phyloP scores from a whole-genome alignment of 805 yeast species.

The Torulaspora quercuum region DNA sequence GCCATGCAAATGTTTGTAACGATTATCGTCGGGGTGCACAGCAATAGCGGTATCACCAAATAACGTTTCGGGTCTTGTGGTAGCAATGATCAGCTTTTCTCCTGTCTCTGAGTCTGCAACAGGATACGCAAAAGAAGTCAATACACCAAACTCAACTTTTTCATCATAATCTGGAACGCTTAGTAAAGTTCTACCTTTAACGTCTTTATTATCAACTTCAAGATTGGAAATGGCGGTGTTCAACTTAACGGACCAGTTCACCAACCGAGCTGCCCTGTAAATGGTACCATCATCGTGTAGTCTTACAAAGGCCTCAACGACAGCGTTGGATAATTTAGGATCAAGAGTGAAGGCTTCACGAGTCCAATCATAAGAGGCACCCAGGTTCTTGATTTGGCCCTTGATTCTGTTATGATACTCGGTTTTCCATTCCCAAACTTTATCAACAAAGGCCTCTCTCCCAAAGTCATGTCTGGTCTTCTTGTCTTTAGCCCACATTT shows the following conservation, averaged over 20 bases:
- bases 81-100: slow-evolving; percentile 87
- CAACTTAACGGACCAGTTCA: slow-evolving; percentile 93
- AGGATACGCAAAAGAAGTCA: slow-evolving; percentile 92
- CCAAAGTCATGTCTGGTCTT: slow-evolving; percentile 93
- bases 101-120: slow-evolving; percentile 66
- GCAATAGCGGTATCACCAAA: slow-evolving; percentile 99
- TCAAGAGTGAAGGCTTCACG: slow-evolving; percentile 92
- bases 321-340: slow-evolving; percentile 74
- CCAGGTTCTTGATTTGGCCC: slow-evolving; percentile 77
- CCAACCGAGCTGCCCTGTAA: slow-evolving; percentile 88
- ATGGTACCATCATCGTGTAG: slow-evolving; percentile 93
- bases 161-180: slow-evolving; percentile 88
- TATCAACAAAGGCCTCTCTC: slow-evolving; percentile 80
- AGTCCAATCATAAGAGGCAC: slow-evolving; percentile 96
- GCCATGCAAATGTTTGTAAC: slow-evolving; percentile 94
- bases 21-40: slow-evolving; percentile 90
- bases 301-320: slow-evolving; percentile 84
- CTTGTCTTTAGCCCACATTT: slow-evolving; percentile 81
- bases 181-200: slow-evolving; percentile 75
- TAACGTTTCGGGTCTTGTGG: slow-evolving; percentile 97
- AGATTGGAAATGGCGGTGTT: slow-evolving; percentile 94
- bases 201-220: slow-evolving; percentile 91
- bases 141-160: slow-evolving; percentile 91
- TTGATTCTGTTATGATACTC: slow-evolving; percentile 85
- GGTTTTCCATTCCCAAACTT: slow-evolving; percentile 98